Base-by-base conservation (phyloP, 1,284 basidiomycete species). In the Melampsora americana region DNA sequence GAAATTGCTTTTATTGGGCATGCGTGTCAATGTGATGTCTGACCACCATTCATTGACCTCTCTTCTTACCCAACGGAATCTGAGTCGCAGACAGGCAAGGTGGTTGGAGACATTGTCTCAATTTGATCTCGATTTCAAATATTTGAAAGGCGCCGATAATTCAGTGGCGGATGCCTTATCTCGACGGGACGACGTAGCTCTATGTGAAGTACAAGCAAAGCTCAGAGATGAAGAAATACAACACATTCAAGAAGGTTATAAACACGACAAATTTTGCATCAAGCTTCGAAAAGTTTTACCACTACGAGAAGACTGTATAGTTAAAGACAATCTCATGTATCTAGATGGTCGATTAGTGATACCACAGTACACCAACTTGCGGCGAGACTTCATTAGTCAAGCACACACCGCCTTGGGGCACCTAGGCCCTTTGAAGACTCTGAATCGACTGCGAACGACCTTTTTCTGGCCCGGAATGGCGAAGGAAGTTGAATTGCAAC, bases 21-120 rank as follows among this genome's bases (percentile, higher is more conserved):
- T 56, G 53, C 12, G n/a, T 56, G 53, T n/a, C n/a, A n/a, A n/a
- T n/a, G n/a, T n/a, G n/a, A 50, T n/a, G n/a, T n/a, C n/a, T n/a
- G n/a, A n/a, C 53, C 20, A 71, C 73, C 62, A 79, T 0, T 85
- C 83, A 0, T 79, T 87, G 0, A 80, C 85, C 44, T 81, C 83
- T 70, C 85, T 86, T 61, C 1, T 79, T 0, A 78, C 78, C 0
- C 85, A 87, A 67, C 67, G 78, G 1, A 80, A 85, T 14, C 79
- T 86, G 0, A 84, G 83, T 0, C 61, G 79, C 0, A 68, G 81
- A 0, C 85, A 86, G 70, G 79, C 80, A 0, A 78, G 81, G 0
- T 86, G 85, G 85, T 79, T 81, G 72, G 83, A 85, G 68, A 79
- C 80, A 14, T 48, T 86, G 2, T 66, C 79, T 0, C 81, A 86